phyloP scores from a whole-genome alignment of 495 filamentous ascomycete genomes.

The Friedmanniomyces endolithicus region DNA sequence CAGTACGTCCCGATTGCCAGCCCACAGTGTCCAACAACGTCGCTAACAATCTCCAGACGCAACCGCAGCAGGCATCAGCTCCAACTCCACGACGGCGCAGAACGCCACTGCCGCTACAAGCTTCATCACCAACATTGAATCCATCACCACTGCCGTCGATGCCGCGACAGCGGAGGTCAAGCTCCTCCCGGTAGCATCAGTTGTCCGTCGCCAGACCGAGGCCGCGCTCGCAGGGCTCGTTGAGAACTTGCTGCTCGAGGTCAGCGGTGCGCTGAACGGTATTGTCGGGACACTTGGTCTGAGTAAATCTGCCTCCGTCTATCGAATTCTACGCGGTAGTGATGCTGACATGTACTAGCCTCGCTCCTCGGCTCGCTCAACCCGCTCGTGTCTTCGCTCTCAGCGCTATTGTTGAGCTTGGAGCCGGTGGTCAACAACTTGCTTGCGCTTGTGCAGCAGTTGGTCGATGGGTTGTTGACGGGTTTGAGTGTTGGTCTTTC shows the following conservation, averaged over 20 bases:
- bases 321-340: background rate
- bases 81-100: constrained; percentile 7
- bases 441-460: constrained; percentile 18
- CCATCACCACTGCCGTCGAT: constrained; percentile 16
- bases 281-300: constrained; percentile 20
- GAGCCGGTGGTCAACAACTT: constrained; percentile 20
- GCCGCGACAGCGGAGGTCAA: constrained; percentile 8
- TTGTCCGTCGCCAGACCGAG: constrained; percentile 9
- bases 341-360: constrained; percentile 2
- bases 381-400: constrained; percentile 18
- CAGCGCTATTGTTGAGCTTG: constrained; percentile 14
- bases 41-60: constrained; percentile 4
- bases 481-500: constrained; percentile 18
- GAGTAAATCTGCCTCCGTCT: constrained; percentile 5
- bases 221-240: constrained; percentile 13
- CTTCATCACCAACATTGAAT: constrained; percentile 11
- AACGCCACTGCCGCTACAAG: constrained; percentile 17
- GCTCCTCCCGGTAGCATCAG: background rate
- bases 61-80: constrained; percentile 14
- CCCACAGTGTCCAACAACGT: background rate
- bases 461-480: constrained; percentile 20
- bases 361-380: constrained; percentile 15
- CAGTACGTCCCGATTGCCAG: constrained; percentile 1
- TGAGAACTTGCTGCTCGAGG: constrained; percentile 16
- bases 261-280: constrained; percentile 20